phyloP scores from a whole-genome alignment of 2,329 filamentous ascomycete genomes.

The Cytospora piceae region DNA sequence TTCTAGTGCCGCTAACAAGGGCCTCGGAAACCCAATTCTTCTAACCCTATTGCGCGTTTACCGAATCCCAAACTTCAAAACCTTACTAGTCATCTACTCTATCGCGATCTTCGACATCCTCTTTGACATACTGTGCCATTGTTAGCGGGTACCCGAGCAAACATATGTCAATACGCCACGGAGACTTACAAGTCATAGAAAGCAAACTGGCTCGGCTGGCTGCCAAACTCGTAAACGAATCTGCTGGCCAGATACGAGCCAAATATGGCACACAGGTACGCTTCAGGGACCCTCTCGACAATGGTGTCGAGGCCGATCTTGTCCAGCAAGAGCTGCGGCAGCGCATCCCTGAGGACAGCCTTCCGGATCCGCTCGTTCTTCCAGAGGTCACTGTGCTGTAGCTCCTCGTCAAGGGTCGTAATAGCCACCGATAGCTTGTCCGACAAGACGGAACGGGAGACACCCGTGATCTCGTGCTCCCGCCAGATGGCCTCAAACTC shows the following conservation, averaged over 20 bases:
- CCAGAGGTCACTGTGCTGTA: constrained; percentile 94
- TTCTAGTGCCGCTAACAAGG: neutral
- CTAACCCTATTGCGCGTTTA: neutral
- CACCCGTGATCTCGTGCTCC: constrained; percentile 82
- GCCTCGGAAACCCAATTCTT: neutral
- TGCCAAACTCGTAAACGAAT: constrained; percentile 95
- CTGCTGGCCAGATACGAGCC: constrained; percentile 92
- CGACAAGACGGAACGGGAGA: constrained; percentile 81
- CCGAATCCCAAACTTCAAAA: neutral
- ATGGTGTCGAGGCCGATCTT: constrained; percentile 93
- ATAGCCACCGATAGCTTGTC: constrained; percentile 91
- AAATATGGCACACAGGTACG: constrained; percentile 93
- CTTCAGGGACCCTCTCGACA: constrained; percentile 83
- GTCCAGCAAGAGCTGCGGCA: constrained; percentile 80
- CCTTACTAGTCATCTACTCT: constrained; percentile 8
- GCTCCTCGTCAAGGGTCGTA: constrained; percentile 93
- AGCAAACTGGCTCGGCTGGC: constrained; percentile 90
- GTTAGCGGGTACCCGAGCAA: constrained; percentile 37
- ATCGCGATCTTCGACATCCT: constrained; percentile 55
- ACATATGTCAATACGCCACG: neutral
- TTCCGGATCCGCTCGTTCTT: constrained; percentile 76
- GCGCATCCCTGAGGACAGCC: constrained; percentile 79
- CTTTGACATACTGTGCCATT: constrained; percentile 62
- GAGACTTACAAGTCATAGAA: constrained; percentile 94
- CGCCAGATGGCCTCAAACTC: constrained; percentile 99